Evolutionary conservation across 805 yeast species (phyloP).

Genomic region (Crinitomyces ghanaensis): DNA sequence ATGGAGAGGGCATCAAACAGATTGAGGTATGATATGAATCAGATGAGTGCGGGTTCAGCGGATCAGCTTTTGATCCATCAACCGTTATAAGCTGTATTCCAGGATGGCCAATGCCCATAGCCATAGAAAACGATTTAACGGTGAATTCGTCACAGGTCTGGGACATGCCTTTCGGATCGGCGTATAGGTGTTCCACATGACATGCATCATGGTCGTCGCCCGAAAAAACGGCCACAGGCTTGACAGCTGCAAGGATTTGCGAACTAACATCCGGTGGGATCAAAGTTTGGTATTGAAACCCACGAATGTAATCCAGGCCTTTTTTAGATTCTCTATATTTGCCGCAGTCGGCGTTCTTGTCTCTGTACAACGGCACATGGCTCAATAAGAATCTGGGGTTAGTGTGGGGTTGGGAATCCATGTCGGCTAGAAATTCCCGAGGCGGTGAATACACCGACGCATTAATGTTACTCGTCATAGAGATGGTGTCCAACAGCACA

Average conservation of each 20-base stretch:
- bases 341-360: slow-evolving; percentile 56
- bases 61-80: slow-evolving; percentile 7
- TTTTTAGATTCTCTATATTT: slow-evolving; percentile 56
- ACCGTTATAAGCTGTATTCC: slow-evolving; percentile 78
- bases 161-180: slow-evolving; percentile 1
- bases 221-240: slow-evolving; percentile 63
- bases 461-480: slow-evolving; percentile 52
- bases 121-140: slow-evolving; percentile 84
- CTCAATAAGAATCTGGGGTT: slow-evolving; percentile 59
- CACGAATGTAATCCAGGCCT: slow-evolving; percentile 58
- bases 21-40: slow-evolving; percentile 18
- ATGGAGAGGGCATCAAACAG: slow-evolving; percentile 24
- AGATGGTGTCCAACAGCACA: slow-evolving; percentile 71
- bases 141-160: slow-evolving; percentile 57
- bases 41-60: no score
- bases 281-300: slow-evolving; percentile 87
- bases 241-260: slow-evolving; percentile 42
- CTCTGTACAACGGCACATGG: slow-evolving; percentile 82
- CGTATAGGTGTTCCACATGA: slow-evolving; percentile 46
- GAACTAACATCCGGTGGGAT: slow-evolving; percentile 50
- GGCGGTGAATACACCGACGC: slow-evolving; percentile 37
- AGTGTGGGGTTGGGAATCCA: slow-evolving; percentile 9
- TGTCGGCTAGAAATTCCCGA: slow-evolving; percentile 32
- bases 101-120: slow-evolving; percentile 78
- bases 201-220: slow-evolving; percentile 99